Conservation (phyloP, 345 rosid genomes). For the Salix purpurea region DNA sequence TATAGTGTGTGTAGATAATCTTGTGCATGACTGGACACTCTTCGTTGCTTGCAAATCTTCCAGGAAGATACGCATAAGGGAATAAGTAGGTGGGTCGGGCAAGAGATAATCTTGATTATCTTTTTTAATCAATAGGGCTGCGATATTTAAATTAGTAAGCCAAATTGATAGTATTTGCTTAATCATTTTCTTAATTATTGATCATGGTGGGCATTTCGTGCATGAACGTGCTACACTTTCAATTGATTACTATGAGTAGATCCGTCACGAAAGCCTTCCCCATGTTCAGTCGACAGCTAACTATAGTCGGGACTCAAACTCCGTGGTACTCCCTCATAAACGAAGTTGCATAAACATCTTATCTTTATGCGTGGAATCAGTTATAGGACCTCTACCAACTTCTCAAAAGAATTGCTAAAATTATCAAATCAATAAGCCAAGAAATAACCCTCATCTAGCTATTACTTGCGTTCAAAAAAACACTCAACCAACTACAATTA, state of each 20-base stretch:
- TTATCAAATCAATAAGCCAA: not conserved
- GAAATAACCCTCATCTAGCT: not conserved
- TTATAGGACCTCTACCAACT: not conserved
- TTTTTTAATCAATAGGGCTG: not conserved
- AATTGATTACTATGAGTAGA: not conserved
- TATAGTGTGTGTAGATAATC: too few relatives aligned
- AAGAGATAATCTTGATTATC: slow-evolving; percentile 1
- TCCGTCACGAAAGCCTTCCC: not conserved
- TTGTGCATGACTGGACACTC: not conserved
- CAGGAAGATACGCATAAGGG: slow-evolving; percentile 9
- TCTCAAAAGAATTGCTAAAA: not conserved
- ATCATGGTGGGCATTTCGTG: not conserved
- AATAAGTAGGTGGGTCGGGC: slow-evolving; percentile 3
- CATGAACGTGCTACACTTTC: not conserved
- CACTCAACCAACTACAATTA: too few relatives aligned
- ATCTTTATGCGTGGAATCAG: too few relatives aligned
- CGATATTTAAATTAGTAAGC: not conserved
- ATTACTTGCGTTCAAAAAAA: too few relatives aligned
- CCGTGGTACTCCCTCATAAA: not conserved
- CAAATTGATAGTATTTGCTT: not conserved
- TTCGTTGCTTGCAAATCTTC: slow-evolving; percentile 13
- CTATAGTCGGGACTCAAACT: not conserved
- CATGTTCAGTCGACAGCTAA: not conserved
- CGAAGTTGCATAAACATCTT: not conserved
- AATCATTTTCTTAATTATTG: not conserved